Evolutionary conservation across 768 basidiomycete species (phyloP).

Genomic region (Thelephora ganbajun): DNA sequence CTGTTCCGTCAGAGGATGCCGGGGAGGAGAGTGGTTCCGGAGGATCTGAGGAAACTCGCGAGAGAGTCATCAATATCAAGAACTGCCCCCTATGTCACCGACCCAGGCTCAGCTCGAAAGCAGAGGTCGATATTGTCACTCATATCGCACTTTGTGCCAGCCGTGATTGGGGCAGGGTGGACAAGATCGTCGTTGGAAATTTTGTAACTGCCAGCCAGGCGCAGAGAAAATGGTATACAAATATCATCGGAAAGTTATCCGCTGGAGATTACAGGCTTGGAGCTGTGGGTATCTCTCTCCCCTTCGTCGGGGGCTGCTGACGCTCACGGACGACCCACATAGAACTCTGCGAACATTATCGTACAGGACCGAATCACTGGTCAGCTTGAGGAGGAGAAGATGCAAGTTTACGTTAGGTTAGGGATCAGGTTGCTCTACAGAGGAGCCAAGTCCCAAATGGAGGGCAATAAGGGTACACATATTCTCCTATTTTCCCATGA

Average conservation of each 20-base stretch:
- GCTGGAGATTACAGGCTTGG: conserved; percentile 83
- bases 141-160: conserved; percentile 95
- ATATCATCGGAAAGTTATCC: conserved; percentile 74
- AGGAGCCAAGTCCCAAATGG: conserved; percentile 81
- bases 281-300: conserved; percentile 41
- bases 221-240: conserved; percentile 95
- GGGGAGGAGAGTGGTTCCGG: conserved; percentile 6
- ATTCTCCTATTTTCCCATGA: background rate
- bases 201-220: conserved; percentile 92
- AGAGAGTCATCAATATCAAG: conserved; percentile 91
- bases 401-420: conserved; percentile 86
- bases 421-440: conserved; percentile 91
- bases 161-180: conserved; percentile 82
- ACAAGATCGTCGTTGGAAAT: conserved; percentile 83
- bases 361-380: conserved; percentile 91
- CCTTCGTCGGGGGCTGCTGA: background rate
- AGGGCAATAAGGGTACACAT: conserved; percentile 64
- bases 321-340: background rate
- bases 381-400: conserved; percentile 93
- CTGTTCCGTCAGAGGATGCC: conserved; percentile 30
- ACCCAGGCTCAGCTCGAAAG: conserved; percentile 70
- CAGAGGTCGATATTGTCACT: conserved; percentile 89
- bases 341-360: conserved; percentile 97
- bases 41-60: conserved; percentile 28
- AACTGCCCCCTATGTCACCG: conserved; percentile 90